phyloP scores from a whole-genome alignment of 345 rosid genomes.

The Clausena lansium region DNA sequence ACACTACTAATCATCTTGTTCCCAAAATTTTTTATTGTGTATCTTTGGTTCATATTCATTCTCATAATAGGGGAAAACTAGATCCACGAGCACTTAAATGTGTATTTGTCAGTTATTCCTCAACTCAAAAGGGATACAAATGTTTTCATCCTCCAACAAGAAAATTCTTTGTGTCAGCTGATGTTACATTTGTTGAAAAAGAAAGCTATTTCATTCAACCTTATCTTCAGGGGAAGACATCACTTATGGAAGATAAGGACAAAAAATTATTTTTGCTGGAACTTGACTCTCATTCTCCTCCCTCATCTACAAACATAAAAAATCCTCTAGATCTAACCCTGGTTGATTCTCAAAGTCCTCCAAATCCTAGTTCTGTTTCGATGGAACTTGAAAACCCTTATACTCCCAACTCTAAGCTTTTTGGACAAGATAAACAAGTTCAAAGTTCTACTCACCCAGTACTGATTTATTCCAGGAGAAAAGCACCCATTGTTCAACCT shows the following conservation, averaged over 20 bases:
- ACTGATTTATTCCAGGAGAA: neutral
- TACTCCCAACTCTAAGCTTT: too few species aligned
- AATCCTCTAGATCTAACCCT: too few species aligned
- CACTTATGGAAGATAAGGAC: neutral
- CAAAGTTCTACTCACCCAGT: too few species aligned
- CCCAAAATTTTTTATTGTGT: neutral
- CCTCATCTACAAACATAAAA: too few species aligned
- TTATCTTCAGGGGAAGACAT: neutral
- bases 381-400: too few species aligned
- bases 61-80: neutral
- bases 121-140: too few species aligned
- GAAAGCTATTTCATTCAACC: neutral
- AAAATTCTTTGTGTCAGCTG: neutral
- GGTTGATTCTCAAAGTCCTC: too few species aligned
- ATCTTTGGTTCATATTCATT: neutral
- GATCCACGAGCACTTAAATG: neutral
- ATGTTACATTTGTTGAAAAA: neutral
- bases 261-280: too few species aligned
- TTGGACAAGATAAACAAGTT: too few species aligned
- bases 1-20: neutral
- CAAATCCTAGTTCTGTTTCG: too few species aligned
- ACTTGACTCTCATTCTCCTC: too few species aligned
- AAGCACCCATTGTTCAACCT: neutral
- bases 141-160: neutral
- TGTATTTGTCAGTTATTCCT: too few species aligned